phyloP scores from a whole-genome alignment of 2,329 filamentous ascomycete genomes.

The Penicillium sp. region DNA sequence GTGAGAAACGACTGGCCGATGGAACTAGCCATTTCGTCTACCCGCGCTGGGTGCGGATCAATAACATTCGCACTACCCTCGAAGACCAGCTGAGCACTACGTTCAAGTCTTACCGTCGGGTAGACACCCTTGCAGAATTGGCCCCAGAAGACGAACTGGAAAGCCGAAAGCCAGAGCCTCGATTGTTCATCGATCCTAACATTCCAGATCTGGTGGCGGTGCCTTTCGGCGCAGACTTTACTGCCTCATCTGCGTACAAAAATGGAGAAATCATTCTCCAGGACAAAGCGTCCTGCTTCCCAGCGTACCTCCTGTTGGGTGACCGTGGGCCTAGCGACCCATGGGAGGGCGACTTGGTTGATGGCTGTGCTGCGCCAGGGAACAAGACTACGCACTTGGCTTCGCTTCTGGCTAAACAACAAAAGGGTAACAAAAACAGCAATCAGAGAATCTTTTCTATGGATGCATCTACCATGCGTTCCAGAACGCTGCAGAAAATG shows the following conservation, averaged over 20 bases:
- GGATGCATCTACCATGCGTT: constrained; percentile 51
- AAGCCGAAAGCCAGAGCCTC: constrained; percentile 33
- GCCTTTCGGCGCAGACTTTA: constrained; percentile 68
- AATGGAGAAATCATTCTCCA: constrained; percentile 82
- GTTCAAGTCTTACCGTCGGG: constrained; percentile 63
- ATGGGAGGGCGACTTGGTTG: constrained; percentile 69
- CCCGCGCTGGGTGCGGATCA: constrained; percentile 91
- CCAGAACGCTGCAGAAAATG: constrained; percentile 80
- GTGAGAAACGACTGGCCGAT: constrained; percentile 46
- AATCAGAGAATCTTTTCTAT: constrained; percentile 53
- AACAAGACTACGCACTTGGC: constrained; percentile 97
- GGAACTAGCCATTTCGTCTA: constrained; percentile 46
- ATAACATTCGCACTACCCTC: constrained; percentile 70
- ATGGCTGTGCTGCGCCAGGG: constrained; percentile 89
- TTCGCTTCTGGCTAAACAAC: constrained; percentile 57
- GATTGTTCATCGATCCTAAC: constrained; percentile 69
- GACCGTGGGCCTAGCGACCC: constrained; percentile 39
- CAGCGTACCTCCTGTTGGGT: constrained; percentile 76
- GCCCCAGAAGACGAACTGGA: constrained; percentile 37
- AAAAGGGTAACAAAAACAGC: constrained; percentile 22
- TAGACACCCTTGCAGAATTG: constrained; percentile 57
- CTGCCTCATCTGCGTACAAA: constrained; percentile 69
- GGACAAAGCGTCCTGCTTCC: constrained; percentile 96
- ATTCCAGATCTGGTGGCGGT: constrained; percentile 82
- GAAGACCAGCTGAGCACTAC: constrained; percentile 71